Evolutionary conservation across 768 basidiomycete genomes (phyloP), one percentile per base, ranked within the genome.

Genomic region (Tricholoma terreum): DNA sequence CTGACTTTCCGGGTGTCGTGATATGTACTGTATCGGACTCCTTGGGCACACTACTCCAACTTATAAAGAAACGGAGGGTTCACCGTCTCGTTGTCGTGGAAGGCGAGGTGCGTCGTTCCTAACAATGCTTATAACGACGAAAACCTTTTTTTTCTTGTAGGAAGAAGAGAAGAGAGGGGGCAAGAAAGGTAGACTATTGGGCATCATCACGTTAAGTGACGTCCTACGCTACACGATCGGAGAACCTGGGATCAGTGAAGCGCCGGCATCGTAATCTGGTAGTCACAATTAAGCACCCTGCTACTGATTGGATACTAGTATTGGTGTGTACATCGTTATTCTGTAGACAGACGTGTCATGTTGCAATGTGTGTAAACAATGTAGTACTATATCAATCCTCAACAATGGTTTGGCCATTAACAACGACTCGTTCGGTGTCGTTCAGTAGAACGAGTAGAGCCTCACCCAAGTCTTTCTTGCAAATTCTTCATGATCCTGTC

Each of bases 1-100:
- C 91, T 7, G 96, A 98, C 72, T 99, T 99, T 70, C 92, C 94
- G 7, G 97, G 97, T 12, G 95, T 98, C 6, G 92, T 98, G 54
- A 90, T 96, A 17, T 98, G 97, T 69, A 93, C 92, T 0, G 92
- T 93, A 1, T 82, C 86, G 2, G 96, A 98, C 68, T 95, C 95
- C 0, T 78, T 99, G 24, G 90, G 89, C 3, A 94, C 92, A 1
- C 82, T 98, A 6, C 81, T 99, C 49, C 86, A 92, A 63, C 83
- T 97, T 19, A 91, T 98, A 68, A 93, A 92, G 73, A 92, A 94
- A 71, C 86, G 94, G 27, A 80, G 97, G 31, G 92, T 97, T 12
- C 97, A 99, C 70, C 85, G 97, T 50, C 75, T 99, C 15, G 94
- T 98, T 1, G 94, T 98, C 2, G 94, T 98, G 14, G 93, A 95